Evolutionary conservation across 225 moss, liverwort and hornwort species (phyloP).

Genomic region (Pseudisothecium myosuroides): DNA sequence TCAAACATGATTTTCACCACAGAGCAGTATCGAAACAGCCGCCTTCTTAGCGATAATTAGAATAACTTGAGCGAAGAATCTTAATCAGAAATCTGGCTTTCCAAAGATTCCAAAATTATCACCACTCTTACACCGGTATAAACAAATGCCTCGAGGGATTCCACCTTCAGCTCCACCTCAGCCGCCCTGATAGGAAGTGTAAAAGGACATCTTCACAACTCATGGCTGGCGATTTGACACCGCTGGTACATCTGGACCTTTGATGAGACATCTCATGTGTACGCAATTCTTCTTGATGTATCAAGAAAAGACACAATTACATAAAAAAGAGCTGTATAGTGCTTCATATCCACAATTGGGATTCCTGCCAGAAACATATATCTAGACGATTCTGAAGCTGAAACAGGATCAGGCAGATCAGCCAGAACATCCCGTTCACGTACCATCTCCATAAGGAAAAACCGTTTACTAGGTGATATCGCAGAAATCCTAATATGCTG

Average conservation of each 20-base stretch:
- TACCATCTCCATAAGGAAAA: neutral
- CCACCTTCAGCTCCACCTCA: neutral
- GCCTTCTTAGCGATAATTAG: neutral
- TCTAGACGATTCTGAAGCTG: neutral
- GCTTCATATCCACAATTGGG: neutral
- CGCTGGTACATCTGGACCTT: neutral
- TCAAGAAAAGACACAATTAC: neutral
- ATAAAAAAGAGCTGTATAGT: neutral
- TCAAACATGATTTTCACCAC: neutral
- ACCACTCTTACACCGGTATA: neutral
- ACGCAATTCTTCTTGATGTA: neutral
- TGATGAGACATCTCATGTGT: neutral
- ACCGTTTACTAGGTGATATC: neutral
- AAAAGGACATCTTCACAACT: neutral
- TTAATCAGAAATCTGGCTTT: neutral
- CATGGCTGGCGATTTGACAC: neutral
- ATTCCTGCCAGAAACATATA: neutral
- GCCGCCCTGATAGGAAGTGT: neutral
- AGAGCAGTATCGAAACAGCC: neutral
- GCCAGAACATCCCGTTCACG: neutral
- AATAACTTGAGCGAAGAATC: neutral
- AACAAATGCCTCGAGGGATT: neutral
- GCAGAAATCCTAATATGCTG: neutral
- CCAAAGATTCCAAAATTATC: neutral
- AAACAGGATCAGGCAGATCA: neutral